Percentiles rank a stretch among this genome's conserved stretches.
Evolutionary conservation across 202 grass and related monocot species (phyloP).

Genomic region (Zizania palustris): DNA sequence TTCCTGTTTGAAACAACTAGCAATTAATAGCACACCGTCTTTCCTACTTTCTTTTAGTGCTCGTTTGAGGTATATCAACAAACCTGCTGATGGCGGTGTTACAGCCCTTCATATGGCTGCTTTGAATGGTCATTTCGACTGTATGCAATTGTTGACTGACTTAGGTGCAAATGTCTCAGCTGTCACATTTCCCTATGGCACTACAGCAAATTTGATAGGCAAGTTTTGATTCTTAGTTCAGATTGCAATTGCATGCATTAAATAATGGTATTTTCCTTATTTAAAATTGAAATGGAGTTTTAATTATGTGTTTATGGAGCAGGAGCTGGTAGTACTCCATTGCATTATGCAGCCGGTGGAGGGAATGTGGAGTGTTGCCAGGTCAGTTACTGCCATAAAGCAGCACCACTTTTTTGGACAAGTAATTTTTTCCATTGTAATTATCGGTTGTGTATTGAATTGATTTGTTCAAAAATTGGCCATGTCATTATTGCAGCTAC

Average conservation of each 20-base stretch:
- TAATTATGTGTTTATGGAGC: constrained; percentile 36
- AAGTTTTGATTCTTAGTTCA: constrained; percentile 46
- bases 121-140: constrained; percentile 78
- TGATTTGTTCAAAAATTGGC: constrained; percentile 34
- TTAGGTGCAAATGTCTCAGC: constrained; percentile 79
- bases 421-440: constrained; percentile 15
- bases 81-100: constrained; percentile 84
- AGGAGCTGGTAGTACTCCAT: constrained; percentile 91
- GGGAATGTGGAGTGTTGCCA: constrained; percentile 89
- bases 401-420: constrained; percentile 17
- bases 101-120: constrained; percentile 90
- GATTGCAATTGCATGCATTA: constrained; percentile 28
- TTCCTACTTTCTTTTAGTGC: constrained; percentile 50
- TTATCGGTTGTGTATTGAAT: constrained; percentile 1
- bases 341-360: constrained; percentile 90
- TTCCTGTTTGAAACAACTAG: constrained; percentile 31
- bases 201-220: constrained; percentile 75
- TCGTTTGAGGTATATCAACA: constrained; percentile 80
- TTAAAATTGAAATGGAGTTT: constrained; percentile 32
- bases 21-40: constrained; percentile 10
- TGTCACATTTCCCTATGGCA: constrained; percentile 86
- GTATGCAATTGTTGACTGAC: constrained; percentile 88
- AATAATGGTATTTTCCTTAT: constrained; percentile 14
- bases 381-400: constrained; percentile 51
- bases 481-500: constrained; percentile 56